Evolutionary conservation across 192 early-diverging fungal species (phyloP), one percentile per base, ranked within the genome.

Genomic region (Coemansia sp.): DNA sequence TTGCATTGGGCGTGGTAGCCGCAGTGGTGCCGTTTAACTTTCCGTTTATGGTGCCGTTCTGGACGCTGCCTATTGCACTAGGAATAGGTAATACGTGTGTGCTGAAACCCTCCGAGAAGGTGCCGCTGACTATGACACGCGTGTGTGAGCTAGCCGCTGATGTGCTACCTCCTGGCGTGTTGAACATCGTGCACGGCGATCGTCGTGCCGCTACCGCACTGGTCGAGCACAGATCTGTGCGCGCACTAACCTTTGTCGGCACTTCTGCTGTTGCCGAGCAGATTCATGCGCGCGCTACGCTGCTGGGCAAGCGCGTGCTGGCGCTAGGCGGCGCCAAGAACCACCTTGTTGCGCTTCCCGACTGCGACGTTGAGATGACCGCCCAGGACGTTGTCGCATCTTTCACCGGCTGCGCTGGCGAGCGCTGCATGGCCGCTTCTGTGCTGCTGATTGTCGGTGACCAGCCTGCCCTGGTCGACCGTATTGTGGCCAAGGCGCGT

Each of bases 11-110:
- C 9, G 91, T 93, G 21, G 90, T 90, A n/a, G 87, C 76, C 9
- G 84, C 87, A 3, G 91, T 94, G 7, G 91, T 92, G 50, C 92
- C 92, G 5, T 93, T 94, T 75, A 90, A 93, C 64, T 93, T 93
- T 67, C 91, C 91, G 5, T 85, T 91, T 64, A 93, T 93, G 91
- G 91, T 93, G 5, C 91, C 91, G 25, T 85, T 89, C 78, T 94
- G 92, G 92, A 88, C 91, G 6, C 61, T 92, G 11, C 92, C 92
- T 4, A 85, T 93, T 30, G 88, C 88, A 19, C 78, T 93, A 31
- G 89, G 70, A 17, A 80, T 80, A 61, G 87, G 85, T 56, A 94
- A 93, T 71, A 90, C 90, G 19, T 75, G 89, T 50, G 84, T 93
- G 24, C 68, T 94, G 53, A 94, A 94, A 80, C 91, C 91, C 14